Conservation (phyloP, 345 rosid species). For the Gossypium bickii region DNA sequence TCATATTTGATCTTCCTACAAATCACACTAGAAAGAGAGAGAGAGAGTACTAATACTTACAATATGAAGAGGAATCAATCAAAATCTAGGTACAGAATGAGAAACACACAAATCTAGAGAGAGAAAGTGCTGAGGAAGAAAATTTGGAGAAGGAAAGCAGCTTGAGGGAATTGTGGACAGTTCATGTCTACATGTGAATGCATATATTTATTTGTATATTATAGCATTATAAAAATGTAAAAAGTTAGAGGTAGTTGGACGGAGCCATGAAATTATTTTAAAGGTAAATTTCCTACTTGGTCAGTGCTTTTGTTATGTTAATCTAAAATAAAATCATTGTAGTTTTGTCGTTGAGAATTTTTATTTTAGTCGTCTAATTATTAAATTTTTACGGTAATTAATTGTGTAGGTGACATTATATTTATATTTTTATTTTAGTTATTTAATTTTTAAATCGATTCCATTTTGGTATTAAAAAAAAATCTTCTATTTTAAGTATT, state of each 20-base stretch:
- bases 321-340: too few relatives aligned
- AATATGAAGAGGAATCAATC: not conserved
- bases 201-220: too few relatives aligned
- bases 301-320: too few relatives aligned
- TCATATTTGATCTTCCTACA: slow-evolving; percentile 1
- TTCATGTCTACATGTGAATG: slow-evolving; percentile 34
- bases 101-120: not conserved
- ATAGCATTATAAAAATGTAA: not conserved
- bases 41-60: not conserved
- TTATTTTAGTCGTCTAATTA: too few relatives aligned
- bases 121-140: not conserved
- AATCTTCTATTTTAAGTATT: too few relatives aligned
- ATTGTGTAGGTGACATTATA: rapidly evolving
- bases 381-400: too few relatives aligned
- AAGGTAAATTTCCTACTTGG: not conserved
- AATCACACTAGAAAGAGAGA: not conserved
- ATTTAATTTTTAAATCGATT: too few relatives aligned
- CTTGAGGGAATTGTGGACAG: not conserved
- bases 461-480: too few relatives aligned
- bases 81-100: slow-evolving; percentile 2
- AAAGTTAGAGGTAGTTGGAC: not conserved
- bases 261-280: not conserved
- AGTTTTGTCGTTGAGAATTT: too few relatives aligned
- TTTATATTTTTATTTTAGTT: too few relatives aligned
- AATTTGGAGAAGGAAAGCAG: not conserved